Evolutionary conservation across 2,329 filamentous ascomycete species (phyloP).

Genomic region (Chrysoporthe deuterocubensis): DNA sequence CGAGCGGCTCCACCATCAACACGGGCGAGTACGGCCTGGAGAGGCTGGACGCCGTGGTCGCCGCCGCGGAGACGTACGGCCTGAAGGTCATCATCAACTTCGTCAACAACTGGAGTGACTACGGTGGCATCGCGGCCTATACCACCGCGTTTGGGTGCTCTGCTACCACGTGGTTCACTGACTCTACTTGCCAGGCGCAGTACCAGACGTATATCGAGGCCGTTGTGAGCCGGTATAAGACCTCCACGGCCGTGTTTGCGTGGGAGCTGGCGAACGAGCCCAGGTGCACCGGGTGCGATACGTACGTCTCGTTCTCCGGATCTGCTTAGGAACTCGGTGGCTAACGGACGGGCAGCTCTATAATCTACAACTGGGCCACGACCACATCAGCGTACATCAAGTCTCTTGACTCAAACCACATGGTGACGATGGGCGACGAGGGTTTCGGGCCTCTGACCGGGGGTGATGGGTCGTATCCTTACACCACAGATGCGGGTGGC

Average conservation of each 20-base stretch:
- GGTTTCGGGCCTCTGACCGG: conserved; percentile 46
- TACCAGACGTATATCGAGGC: conserved; percentile 57
- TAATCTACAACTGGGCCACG: conserved; percentile 63
- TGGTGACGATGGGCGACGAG: conserved; percentile 67
- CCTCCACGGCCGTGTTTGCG: conserved; percentile 53
- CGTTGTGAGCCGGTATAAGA: conserved; percentile 53
- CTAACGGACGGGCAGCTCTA: conserved; percentile 35
- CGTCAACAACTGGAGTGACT: conserved; percentile 71
- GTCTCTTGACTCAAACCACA: conserved; percentile 62
- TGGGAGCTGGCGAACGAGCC: conserved; percentile 63
- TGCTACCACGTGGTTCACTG: conserved; percentile 61
- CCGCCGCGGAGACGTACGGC: conserved; percentile 59
- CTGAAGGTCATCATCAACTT: conserved; percentile 69
- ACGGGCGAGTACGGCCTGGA: conserved; percentile 64
- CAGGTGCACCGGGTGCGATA: conserved; percentile 60
- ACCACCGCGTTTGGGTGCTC: conserved; percentile 59
- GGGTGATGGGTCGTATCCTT: conserved; percentile 58
- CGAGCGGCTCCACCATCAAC: conserved; percentile 60
- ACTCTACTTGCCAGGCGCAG: conserved; percentile 54
- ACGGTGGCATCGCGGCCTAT: conserved; percentile 68
- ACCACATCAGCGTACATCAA: conserved; percentile 66
- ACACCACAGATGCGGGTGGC: conserved; percentile 51
- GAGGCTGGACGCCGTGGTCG: conserved; percentile 66
- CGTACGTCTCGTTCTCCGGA: conserved; percentile 30
- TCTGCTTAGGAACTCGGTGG: too few relatives aligned